phyloP scores from a whole-genome alignment of 192 early-diverging fungal genomes.

The Lobulomyces angularis region DNA sequence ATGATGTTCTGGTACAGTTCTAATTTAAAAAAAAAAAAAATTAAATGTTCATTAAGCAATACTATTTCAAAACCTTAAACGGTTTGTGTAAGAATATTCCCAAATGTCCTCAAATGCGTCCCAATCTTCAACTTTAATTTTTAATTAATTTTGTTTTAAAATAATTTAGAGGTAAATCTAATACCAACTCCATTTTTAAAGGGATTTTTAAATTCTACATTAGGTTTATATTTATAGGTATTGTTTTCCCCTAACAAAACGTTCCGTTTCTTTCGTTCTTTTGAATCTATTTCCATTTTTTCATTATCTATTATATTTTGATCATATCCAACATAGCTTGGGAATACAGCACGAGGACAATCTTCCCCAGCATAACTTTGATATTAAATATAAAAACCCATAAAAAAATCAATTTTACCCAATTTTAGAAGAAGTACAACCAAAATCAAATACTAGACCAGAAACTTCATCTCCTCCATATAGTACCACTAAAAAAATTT shows the following conservation, averaged over 20 bases:
- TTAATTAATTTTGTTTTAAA: constrained; percentile 1
- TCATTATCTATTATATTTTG: constrained; percentile 21
- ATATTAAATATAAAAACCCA: no score
- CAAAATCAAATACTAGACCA: constrained; percentile 87
- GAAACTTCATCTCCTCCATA: constrained; percentile 76
- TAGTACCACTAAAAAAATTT: no score
- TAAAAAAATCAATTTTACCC: no score
- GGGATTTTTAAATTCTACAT: constrained; percentile 76
- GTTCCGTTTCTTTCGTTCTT: constrained; percentile 12
- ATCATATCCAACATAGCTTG: constrained; percentile 58
- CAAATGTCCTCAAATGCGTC: constrained; percentile 83
- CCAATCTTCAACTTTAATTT: constrained; percentile 73
- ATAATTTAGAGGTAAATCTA: not conserved
- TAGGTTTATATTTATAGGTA: constrained; percentile 43
- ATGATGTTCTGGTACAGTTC: constrained; percentile 71
- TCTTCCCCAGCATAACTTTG: constrained; percentile 98
- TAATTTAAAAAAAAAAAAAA: no score
- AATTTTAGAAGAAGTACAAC: constrained; percentile 72
- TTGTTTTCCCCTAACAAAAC: constrained; percentile 29
- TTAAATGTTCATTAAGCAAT: no score
- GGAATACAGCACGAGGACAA: constrained; percentile 74
- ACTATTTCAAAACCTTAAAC: constrained; percentile 63
- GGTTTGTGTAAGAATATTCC: constrained; percentile 66
- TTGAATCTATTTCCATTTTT: constrained; percentile 12
- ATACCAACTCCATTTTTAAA: constrained; percentile 75